Evolutionary conservation across 768 basidiomycete species (phyloP).

Genomic region (Candolleomyces aberdarensis): DNA sequence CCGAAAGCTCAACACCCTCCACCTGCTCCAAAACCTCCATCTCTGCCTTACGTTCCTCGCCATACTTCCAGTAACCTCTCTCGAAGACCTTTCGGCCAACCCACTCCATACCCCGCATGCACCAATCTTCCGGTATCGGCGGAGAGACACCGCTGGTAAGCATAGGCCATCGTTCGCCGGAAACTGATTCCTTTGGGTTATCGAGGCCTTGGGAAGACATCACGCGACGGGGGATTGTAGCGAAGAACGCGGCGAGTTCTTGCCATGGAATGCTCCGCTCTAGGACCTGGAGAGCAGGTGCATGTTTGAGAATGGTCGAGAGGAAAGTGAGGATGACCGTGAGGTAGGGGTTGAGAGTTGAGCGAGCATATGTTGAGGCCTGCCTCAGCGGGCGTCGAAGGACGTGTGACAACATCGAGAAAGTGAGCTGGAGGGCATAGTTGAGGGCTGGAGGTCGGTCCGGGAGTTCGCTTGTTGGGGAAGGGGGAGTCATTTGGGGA

Average conservation of each 20-base stretch:
- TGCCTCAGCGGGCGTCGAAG: constrained; percentile 63
- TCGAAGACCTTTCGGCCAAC: constrained; percentile 87
- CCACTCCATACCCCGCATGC: constrained; percentile 95
- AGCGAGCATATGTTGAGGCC: constrained; percentile 50
- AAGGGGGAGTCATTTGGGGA: constrained; percentile 27
- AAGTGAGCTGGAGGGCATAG: constrained; percentile 75
- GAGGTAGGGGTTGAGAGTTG: constrained; percentile 81
- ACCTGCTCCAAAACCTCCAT: constrained; percentile 72
- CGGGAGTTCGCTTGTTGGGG: constrained; percentile 22
- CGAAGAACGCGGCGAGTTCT: constrained; percentile 62
- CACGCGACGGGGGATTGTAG: constrained; percentile 51
- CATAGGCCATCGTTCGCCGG: constrained; percentile 59
- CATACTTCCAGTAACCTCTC: constrained; percentile 90
- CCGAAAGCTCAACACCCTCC: constrained; percentile 55
- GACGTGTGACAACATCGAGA: constrained; percentile 70
- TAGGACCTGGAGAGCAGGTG: constrained; percentile 55
- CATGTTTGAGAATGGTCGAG: constrained; percentile 66
- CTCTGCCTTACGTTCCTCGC: constrained; percentile 64
- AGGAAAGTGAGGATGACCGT: constrained; percentile 87
- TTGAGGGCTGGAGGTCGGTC: constrained; percentile 67
- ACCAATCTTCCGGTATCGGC: constrained; percentile 92
- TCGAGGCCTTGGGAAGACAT: constrained; percentile 42
- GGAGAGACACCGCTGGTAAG: constrained; percentile 66
- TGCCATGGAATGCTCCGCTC: constrained; percentile 86
- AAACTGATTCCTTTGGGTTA: constrained; percentile 11